Evolutionary conservation across 331 rosid genomes (phyloP), one percentile per base, ranked within the genome.

Genomic region (Pyracantha coccinea): DNA sequence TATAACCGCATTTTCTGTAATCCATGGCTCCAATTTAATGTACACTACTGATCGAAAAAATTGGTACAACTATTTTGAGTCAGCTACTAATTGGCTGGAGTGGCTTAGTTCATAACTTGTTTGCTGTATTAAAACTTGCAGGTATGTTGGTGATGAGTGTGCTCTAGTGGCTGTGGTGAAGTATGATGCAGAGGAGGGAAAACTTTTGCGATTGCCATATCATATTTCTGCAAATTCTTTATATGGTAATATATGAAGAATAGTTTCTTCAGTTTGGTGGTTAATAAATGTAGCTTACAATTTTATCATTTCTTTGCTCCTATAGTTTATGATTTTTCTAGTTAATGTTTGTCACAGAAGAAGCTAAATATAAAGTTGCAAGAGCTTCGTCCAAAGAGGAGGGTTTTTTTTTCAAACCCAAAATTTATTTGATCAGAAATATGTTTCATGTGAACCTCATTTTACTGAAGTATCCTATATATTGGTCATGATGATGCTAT

Each of bases 121-220:
- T 28, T 74, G 44, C 72, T 82, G 60, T 65, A 52, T 75, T 59
- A 44, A 80, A 73, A 86, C 73, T 74, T 80, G 71, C 89, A 95
- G 99, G 82, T 90, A 89, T 74, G 85, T 95, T 16, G 99, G 97
- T 31, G 97, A 95, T 80, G 97, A 95, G 75, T 78, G 87, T 84
- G 89, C 97, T 50, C 62, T 81, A 45, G 76, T 90, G 82, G 87
- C 96, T 53, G 92, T 92, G 79, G 25, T 92, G 32, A 95, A 92
- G 88, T 95, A 80, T 83, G 88, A 92, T 63, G 90, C 76, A n/a
- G 96, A 87, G 73, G 96, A 86, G 61, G 87, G 78, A 78, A 84
- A 82, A 67, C 82, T 95, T 79, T 59, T 88, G 69, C 86, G 72
- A 79, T 83, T 93, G 55, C 93, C 91, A 11, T 85, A 92, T 85